Conservation (phyloP, 2,329 filamentous ascomycete species). For the Hymenoscyphus infarciens region DNA sequence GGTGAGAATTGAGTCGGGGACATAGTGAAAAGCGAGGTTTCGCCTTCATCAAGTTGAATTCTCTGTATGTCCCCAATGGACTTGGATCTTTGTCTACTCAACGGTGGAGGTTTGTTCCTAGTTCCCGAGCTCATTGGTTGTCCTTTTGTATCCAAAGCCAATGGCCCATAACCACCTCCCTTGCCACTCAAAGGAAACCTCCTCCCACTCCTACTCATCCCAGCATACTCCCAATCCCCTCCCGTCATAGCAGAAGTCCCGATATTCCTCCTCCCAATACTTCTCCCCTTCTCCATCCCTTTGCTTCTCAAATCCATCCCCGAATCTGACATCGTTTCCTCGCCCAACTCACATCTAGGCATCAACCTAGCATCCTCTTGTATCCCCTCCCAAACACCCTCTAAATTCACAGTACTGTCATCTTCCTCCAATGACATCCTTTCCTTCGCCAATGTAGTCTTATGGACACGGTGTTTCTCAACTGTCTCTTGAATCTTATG, state of each 20-base stretch:
- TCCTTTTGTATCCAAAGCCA: neutral
- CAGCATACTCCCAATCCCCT: neutral
- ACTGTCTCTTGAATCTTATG: constrained; percentile 7
- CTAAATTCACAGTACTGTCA: neutral
- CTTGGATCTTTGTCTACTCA: neutral
- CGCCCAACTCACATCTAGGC: neutral
- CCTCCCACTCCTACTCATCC: neutral
- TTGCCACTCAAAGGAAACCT: neutral
- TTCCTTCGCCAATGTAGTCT: neutral
- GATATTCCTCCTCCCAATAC: neutral
- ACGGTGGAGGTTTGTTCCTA: neutral
- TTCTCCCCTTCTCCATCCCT: neutral
- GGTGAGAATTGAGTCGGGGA: neutral
- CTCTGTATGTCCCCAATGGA: neutral
- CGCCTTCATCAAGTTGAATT: neutral
- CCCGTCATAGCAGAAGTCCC: neutral
- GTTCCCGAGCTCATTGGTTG: neutral
- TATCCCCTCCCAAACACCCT: neutral
- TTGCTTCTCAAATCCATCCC: neutral
- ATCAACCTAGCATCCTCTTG: constrained; percentile 6
- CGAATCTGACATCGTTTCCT: neutral
- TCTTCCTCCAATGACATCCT: constrained; percentile 5
- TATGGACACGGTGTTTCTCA: constrained; percentile 1
- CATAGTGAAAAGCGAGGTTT: neutral
- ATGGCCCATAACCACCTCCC: neutral